Evolutionary conservation across 2,329 filamentous ascomycete species (phyloP), one percentile per base, ranked within the genome.

Genomic region (Colletotrichum sp.): DNA sequence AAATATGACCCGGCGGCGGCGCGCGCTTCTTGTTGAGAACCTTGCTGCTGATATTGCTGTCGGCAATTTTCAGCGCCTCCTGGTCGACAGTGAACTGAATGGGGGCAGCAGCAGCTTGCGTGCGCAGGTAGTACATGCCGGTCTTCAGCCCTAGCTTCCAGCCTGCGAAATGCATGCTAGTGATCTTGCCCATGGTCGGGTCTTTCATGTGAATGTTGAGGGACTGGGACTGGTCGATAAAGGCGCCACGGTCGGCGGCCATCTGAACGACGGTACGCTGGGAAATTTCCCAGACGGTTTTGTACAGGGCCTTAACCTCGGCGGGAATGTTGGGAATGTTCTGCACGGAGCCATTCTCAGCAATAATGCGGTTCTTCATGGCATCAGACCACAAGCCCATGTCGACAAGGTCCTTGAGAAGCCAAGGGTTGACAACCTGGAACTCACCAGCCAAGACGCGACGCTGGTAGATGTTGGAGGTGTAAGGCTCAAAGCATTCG

Each of bases 291-390:
- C 97, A 99, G 27, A 99, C 97, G 5, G 97, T 99, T 93, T 99
- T 99, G 92, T 99, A 99, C 8, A 99, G 91, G 52, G 94, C 93
- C 90, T 99, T 99, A 90, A 98, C 94, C 81, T 99, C 97, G 36
- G 94, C 92, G 16, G 97, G 96, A 78, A 99, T 98, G 87, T 98
- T 99, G 83, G 96, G 95, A 78, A 99, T 96, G 86, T 97, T 96
- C 87, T 99, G 97, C 72, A 99, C 94, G 25, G 96, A 99, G 79
- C 97, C 97, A 80, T 95, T 95, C 78, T 98, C 96, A 74, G 97
- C 94, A 82, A 99, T 99, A 90, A 99, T 99, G 82, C 97, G 96
- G 90, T 99, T 99, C 93, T 99, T 99, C 97, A 99, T 99, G 89
- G 96, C 95, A 87, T 99, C 96, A 64, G 96, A 98, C 97, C 97